Percentiles rank a stretch among this genome's conserved stretches.
Evolutionary conservation across 148 eudicot species (phyloP).

Genomic region (Amaranthus palmeri): DNA sequence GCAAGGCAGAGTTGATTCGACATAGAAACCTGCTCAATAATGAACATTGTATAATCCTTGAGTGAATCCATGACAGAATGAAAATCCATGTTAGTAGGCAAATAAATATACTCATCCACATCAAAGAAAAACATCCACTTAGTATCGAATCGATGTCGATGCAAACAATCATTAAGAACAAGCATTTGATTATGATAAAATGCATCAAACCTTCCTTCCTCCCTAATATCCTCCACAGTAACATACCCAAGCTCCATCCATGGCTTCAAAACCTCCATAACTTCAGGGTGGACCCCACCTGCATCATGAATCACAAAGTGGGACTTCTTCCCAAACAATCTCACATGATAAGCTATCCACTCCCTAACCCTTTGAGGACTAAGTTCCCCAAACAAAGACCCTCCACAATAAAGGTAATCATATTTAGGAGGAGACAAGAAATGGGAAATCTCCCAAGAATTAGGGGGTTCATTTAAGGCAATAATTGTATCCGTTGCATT

Average conservation of each 20-base stretch:
- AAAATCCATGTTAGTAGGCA: neutral
- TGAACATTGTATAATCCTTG: neutral
- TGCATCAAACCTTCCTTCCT: neutral
- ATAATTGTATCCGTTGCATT: neutral
- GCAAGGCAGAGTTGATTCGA: constrained; percentile 4
- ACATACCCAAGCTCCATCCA: constrained; percentile 3
- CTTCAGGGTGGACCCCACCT: neutral
- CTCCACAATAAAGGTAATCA: constrained; percentile 8
- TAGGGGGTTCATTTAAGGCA: neutral
- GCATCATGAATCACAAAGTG: constrained; percentile 4
- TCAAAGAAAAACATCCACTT: constrained; percentile 7
- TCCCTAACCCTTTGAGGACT: constrained; percentile 1
- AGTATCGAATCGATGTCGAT: neutral
- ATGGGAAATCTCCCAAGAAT: neutral
- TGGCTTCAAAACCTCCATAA: neutral
- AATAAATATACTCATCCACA: neutral
- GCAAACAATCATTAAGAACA: neutral
- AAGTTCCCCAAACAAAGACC: neutral
- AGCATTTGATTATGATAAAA: constrained; percentile 7
- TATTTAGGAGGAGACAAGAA: neutral
- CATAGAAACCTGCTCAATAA: constrained; percentile 4
- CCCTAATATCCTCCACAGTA: neutral
- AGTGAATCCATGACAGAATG: neutral
- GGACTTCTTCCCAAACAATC: neutral
- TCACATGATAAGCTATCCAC: neutral